These are phyloP conservation scores for Diaporthe longicolla DNA, from an alignment of 2,329 filamentous ascomycete genomes.

Conservation along the genomic window DNA sequence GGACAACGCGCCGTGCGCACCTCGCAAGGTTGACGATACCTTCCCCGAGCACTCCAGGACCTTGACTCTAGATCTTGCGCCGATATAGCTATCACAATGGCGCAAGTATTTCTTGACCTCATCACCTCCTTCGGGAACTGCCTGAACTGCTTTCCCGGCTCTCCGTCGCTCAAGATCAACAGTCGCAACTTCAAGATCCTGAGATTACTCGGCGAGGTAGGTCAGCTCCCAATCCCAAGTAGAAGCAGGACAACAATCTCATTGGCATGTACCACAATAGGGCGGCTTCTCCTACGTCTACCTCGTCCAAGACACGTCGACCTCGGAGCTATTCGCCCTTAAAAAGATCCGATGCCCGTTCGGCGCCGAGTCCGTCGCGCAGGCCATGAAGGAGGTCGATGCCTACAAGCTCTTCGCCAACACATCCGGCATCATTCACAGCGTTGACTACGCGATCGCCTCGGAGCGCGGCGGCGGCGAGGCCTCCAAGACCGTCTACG, in stretches of 20 bases:
- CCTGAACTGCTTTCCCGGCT: slow-evolving; percentile 95
- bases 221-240: background rate
- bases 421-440: slow-evolving; percentile 87
- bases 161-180: slow-evolving; percentile 95
- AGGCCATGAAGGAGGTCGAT: slow-evolving; percentile 96
- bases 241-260: background rate
- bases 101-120: slow-evolving; percentile 88
- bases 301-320: slow-evolving; percentile 91
- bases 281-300: slow-evolving; percentile 99
- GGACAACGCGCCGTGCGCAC: slow-evolving; percentile 24
- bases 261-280: slow-evolving; percentile 56
- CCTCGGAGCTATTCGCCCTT: slow-evolving; percentile 88
- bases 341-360: slow-evolving; percentile 99
- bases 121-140: slow-evolving; percentile 94
- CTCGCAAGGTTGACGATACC: background rate
- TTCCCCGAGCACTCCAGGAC: background rate
- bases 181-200: slow-evolving; percentile 95
- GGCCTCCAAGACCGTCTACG: slow-evolving; percentile 93
- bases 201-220: slow-evolving; percentile 90
- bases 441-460: slow-evolving; percentile 85
- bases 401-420: slow-evolving; percentile 92
- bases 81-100: slow-evolving; percentile 66
- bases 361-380: slow-evolving; percentile 93
- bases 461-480: slow-evolving; percentile 75
- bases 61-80: background rate